These are phyloP conservation scores for Mycotypha africana DNA, from an alignment of 371 early-diverging fungal genomes.

Conservation along the genomic window DNA sequence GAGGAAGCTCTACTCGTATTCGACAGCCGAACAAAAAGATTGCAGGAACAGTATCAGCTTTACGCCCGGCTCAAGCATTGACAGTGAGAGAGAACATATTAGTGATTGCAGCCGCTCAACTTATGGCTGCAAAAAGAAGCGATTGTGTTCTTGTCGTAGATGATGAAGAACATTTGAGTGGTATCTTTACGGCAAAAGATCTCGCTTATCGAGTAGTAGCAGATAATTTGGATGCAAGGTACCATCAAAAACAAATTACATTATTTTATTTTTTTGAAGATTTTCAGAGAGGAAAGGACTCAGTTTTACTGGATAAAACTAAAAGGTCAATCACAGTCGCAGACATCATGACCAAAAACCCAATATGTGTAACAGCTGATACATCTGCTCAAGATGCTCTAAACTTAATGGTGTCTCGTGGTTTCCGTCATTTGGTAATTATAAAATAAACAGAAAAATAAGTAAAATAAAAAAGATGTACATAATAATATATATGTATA, in stretches of 20 bases:
- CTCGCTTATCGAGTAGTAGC: constrained; percentile 48
- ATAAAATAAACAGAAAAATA: not conserved
- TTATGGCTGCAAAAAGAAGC: constrained; percentile 96
- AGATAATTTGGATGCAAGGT: constrained; percentile 43
- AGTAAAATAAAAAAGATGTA: too few relatives aligned
- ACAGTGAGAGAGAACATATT: constrained; percentile 87
- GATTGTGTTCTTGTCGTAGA: constrained; percentile 93
- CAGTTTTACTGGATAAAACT: too few relatives aligned
- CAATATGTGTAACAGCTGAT: constrained; percentile 82
- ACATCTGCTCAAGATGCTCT: constrained; percentile 88
- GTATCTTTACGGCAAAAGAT: constrained; percentile 85
- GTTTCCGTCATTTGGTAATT: constrained; percentile 91
- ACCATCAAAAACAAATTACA: not conserved
- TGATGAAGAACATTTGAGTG: constrained; percentile 84
- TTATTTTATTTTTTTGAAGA: not conserved
- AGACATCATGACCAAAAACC: constrained; percentile 89
- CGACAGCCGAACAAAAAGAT: constrained; percentile 39
- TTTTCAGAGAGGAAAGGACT: too few relatives aligned
- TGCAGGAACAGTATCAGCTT: constrained; percentile 88
- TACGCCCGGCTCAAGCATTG: constrained; percentile 84
- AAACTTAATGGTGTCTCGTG: constrained; percentile 90
- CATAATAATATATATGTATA: too few relatives aligned
- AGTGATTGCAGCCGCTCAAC: constrained; percentile 91
- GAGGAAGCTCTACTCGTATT: constrained; percentile 30
- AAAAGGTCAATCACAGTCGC: constrained; percentile 69